Evolutionary conservation across 164 flowering plant genomes (phyloP), one percentile per base, ranked within the genome.

Genomic region (Warburgia ugandensis): DNA sequence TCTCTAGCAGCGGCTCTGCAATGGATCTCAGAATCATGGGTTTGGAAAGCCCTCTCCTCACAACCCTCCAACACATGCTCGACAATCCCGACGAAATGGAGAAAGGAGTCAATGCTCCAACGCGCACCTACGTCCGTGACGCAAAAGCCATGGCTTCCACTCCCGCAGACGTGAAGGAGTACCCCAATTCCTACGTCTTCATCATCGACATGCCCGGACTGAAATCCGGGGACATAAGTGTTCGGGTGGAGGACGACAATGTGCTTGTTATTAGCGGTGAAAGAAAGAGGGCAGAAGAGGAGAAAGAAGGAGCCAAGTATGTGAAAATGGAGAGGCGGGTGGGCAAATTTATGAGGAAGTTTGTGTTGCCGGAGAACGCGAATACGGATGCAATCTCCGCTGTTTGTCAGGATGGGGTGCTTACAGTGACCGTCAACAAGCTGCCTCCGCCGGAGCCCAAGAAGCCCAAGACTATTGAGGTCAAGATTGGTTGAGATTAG

Each of bases 331-430:
- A 59, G 51, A 2, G 49, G 37, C 9, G 50, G 16, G 39, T 43
- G 5, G 55, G 55, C 3, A 62, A 62, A 28, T 70, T 68, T 21
- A 56, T 77, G 82, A 75, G 73, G 75, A 75, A 73, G 63, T 79
- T 79, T 45, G 50, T 25, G 43, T 48, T 79, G 68, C 85, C 85
- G 17, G 81, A 77, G 30, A 73, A 77, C 57, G 79, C 78, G 1
- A 54, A 79, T 20, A n/a, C n/a, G n/a, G n/a, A n/a, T n/a, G n/a
- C n/a, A n/a, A n/a, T n/a, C n/a, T n/a, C n/a, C n/a, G n/a, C n/a
- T n/a, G n/a, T n/a, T n/a, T n/a, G n/a, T n/a, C n/a, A n/a, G n/a
- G n/a, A n/a, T n/a, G n/a, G n/a, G n/a, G n/a, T n/a, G n/a, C n/a
- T n/a, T n/a, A n/a, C n/a, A n/a, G n/a, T n/a, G n/a, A n/a, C n/a